Base-by-base conservation (phyloP, 2,329 filamentous ascomycete genomes). In the Pyrenochaeta sp. region DNA sequence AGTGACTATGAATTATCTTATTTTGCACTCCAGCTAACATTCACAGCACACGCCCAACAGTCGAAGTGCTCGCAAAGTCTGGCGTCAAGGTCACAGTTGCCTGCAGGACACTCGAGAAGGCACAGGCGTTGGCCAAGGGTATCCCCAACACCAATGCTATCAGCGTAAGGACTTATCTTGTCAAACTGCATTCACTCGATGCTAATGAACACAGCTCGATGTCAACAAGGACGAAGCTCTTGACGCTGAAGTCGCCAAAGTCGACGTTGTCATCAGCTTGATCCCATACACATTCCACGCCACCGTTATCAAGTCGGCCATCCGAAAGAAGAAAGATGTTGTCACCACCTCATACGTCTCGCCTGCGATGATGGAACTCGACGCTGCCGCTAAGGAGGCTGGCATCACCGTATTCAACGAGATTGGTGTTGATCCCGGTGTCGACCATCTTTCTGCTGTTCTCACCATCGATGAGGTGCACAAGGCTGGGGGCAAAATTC, bases 341-440 rank as follows among this genome's bases (percentile, higher is more conserved):
- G 92, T 97, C 67, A 96, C 93, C 46, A 96, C 93, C 20, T 90
- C 85, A 56, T 97, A 97, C 69, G 89, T 96, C 58, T 95, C 89
- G 4, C 90, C 90, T 3, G 89, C 90, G 55, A 96, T 96, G 91
- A 74, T 87, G 76, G 93, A 92, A 78, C 84, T 97, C 36, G 88
- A 96, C 65, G 79, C 85, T 62, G 78, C 87, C 61, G 85, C 82
- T 71, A 96, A 96, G 81, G 88, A 87, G 53, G 93, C 93, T 13
- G 92, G 91, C 50, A 96, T 96, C 69, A 96, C 90, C 8, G 92
- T 96, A 69, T 92, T 96, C 88, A 96, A 97, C 76, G 93, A 97
- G 60, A 70, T 71, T 39, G 64, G 63, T 50, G 72, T 79, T 29
- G 86, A 88, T 71, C 86, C 86, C 19, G 86, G 86, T 68, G 83